Base-by-base conservation (phyloP, 1,139 yeast species). In the Lodderomyces margitis region DNA sequence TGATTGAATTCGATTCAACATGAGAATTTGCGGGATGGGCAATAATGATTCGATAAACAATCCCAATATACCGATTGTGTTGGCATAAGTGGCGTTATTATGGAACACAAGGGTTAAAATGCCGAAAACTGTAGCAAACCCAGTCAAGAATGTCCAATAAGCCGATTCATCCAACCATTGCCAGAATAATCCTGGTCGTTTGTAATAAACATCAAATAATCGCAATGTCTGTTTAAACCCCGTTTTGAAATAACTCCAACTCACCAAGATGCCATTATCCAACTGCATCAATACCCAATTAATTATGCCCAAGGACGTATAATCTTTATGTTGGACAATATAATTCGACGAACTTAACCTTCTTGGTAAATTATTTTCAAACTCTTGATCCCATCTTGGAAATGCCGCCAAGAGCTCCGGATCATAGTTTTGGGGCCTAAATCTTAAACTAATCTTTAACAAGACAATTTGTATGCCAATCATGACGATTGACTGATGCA, bases 1-100 rank as follows among this genome's bases (percentile, higher is more conserved):
- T 1, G 87, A 78, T 51, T 81, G 79, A 21, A 87, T 61, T 45
- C 91, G 70, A 55, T 81, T 75, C 42, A 87, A 75, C 45, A 87
- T 68, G 24, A 91, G 66, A 38, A 89, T 87, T 61, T 89, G 97
- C 0, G 97, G 97, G 39, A 89, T 66, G 3, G 97, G 97, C 44
- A 89, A 68, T 17, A 87, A 66, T n/a, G 92, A 81, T 57, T 89
- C 97, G 19, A 87, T 74, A 42, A 87, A 71, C 36, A 89, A 72
- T 0, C 96, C 95, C 15, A 78, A 51, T 3, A 86, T 68, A 0
- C 96, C 96, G 36, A 89, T 69, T 1, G 74, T 49, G n/a, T 75
- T 74, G 2, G 83, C 81, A 55, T 76, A 81, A 17, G 59, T 46
- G 15, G 62, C 58, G 49, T 56, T 66, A 28, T 55, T 55, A 38